Base-by-base conservation (phyloP, 78 protist genomes). In the Monocercomonoides exilis region DNA sequence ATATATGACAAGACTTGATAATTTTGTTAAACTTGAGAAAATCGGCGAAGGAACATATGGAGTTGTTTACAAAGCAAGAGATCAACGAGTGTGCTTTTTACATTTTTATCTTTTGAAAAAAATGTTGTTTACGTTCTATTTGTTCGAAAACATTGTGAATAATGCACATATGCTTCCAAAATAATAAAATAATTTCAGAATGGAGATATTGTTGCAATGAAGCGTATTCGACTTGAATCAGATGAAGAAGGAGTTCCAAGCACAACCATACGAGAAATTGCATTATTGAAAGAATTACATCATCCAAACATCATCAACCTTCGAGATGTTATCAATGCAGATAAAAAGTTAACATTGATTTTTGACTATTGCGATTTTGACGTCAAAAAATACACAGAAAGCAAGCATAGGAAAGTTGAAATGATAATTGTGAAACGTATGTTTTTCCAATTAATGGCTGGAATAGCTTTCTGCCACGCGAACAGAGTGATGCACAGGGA, bases 231-330 rank as follows among this genome's bases (percentile, higher is more conserved):
- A 41, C 87, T 98, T n/a, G 98, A 97, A 41, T 87, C 88, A 11
- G 99, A 97, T 44, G 99, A 97, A 44, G 99, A 97, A 63, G 99
- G 99, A 45, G 96, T 97, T 1, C 99, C 99, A 21, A 82, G 92
- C 70, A 96, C 99, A 0, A 96, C 99, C 0, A 89, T 98, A 54
- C 90, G 99, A 5, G 99, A 98, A 84, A 96, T 98, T 33, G 90
- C 99, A 2, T 81, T 97, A 3, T 91, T 98, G 36, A 95, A 94
- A 90, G 99, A 98, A 77, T 91, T 98, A 2, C 88, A 92, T 41
- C 99, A 97, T 86, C 92, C 91, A 2, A 98, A 97, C 89, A 92
- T 98, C 32, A 98, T 98, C 82, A 89, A 96, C 36, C 92, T 98
- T 11, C 77, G 85, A 70, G 99, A 97, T 44, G 99, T 98, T 38